Percentiles rank a stretch among this genome's conserved stretches.
Conservation (phyloP, 2,329 filamentous ascomycete genomes). For the Septoria petroselini region DNA sequence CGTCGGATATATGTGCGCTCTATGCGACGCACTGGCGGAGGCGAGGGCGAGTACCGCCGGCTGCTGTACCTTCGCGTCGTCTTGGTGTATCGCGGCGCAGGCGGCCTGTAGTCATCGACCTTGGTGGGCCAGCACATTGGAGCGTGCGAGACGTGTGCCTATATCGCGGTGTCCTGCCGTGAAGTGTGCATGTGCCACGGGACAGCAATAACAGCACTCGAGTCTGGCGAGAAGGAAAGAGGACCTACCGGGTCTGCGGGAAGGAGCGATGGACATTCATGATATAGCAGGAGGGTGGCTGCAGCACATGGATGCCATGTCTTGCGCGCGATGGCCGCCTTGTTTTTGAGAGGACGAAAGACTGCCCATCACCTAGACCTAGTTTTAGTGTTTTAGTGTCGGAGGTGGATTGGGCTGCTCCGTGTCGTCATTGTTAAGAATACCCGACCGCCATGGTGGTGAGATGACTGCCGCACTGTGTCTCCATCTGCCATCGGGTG, state of each 20-base stretch:
- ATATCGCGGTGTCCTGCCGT: background rate
- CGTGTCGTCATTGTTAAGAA: background rate
- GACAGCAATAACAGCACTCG: too few relatives aligned
- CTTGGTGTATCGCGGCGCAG: conserved; percentile 12
- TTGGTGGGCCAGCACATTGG: conserved; percentile 12
- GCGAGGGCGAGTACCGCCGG: conserved; percentile 24
- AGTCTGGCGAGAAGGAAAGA: background rate
- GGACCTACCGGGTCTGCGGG: conserved; percentile 6
- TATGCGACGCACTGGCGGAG: conserved; percentile 22
- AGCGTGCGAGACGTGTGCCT: background rate
- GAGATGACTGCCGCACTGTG: too few relatives aligned
- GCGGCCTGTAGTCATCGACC: conserved; percentile 18
- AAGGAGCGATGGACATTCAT: background rate
- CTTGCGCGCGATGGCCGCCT: background rate
- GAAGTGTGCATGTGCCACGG: background rate
- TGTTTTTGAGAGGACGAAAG: background rate
- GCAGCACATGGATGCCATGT: conserved; percentile 13
- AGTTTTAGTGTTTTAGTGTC: conserved; percentile 6
- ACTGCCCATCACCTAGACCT: background rate
- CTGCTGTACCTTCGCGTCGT: conserved; percentile 15
- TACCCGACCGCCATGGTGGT: too few relatives aligned
- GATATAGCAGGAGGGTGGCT: conserved; percentile 1
- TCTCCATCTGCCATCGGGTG: too few relatives aligned
- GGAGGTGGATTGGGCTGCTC: background rate
- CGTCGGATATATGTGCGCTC: conserved; percentile 28